Evolutionary conservation across 257 asterid genomes (phyloP), one percentile per base, ranked within the genome.

Genomic region (Penstemon barbatus): DNA sequence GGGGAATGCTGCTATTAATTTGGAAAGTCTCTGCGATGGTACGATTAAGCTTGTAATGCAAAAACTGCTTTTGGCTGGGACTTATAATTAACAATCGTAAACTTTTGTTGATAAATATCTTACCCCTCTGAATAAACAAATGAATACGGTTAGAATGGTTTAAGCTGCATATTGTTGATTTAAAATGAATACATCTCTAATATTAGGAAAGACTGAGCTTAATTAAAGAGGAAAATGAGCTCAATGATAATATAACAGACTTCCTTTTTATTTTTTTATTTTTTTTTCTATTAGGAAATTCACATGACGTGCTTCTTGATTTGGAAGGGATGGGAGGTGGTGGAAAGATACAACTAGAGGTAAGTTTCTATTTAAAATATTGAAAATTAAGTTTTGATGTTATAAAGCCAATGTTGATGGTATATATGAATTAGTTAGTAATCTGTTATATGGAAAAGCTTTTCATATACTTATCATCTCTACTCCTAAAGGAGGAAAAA

Each of bases 301-400:
- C 76, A 39, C 96, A 89, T 61, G 91, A 85, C 68, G 80, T 94
- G 85, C 74, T 85, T 83, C 89, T 91, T 72, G 91, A 87, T 74
- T 80, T 94, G 85, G 97, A 89, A 85, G 99, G 99, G 67, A 94
- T 94, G 97, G 99, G 97, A 74, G 96, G 96, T 85, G 99, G 99
- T 78, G 99, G 97, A 72, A 89, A 87, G 86, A 75, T 94, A 83
- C 83, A 85, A 77, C 74, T 94, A 64, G 97, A 91, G 97, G 97
- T 89, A 76, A 74, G 87, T 80, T 73, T 67, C 73, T 45, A 39
- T 52, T 9, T 71, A 43, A 57, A 74, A 5, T 11, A 45, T 71
- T 25, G 63, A 46, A 66, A 64, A 58, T 57, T 42, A 60, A 55
- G 57, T 39, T 74, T 33, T 45, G 38, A 61, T 44, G 57, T 9